Conservation (phyloP, 148 eudicot genomes). For the Talinum fruticosum region DNA sequence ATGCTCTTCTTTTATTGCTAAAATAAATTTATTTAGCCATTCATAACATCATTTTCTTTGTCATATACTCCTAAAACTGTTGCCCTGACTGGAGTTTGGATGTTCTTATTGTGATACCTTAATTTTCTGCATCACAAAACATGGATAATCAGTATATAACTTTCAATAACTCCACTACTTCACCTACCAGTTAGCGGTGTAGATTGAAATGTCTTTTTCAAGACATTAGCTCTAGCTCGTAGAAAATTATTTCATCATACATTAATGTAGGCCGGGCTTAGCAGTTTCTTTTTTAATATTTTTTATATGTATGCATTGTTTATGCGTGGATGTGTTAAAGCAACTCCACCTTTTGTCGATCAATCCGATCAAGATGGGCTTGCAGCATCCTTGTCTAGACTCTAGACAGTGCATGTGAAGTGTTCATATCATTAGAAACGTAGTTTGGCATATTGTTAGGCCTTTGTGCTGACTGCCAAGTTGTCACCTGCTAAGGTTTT, state of each 20-base stretch:
- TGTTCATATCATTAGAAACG: background rate
- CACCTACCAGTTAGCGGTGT: background rate
- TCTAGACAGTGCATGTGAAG: background rate
- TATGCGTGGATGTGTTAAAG: background rate
- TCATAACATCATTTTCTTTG: background rate
- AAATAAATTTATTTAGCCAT: background rate
- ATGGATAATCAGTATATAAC: background rate
- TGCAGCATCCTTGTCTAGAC: background rate
- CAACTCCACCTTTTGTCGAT: background rate
- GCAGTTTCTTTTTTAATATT: no score
- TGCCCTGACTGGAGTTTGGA: background rate
- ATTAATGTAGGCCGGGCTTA: background rate
- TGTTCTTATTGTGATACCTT: background rate
- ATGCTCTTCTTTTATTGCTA: background rate
- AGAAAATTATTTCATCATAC: background rate
- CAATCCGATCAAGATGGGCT: background rate
- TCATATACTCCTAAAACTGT: background rate
- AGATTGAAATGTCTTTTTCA: background rate
- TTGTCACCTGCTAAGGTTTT: background rate
- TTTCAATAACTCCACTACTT: background rate
- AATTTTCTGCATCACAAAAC: background rate
- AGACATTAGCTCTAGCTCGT: background rate
- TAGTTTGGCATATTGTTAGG: background rate
- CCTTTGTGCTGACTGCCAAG: background rate
- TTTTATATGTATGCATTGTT: background rate